Percentiles rank a stretch among this genome's conserved stretches.
phyloP scores from a whole-genome alignment of 2,329 filamentous ascomycete species.

The Colletotrichum shisoi region DNA sequence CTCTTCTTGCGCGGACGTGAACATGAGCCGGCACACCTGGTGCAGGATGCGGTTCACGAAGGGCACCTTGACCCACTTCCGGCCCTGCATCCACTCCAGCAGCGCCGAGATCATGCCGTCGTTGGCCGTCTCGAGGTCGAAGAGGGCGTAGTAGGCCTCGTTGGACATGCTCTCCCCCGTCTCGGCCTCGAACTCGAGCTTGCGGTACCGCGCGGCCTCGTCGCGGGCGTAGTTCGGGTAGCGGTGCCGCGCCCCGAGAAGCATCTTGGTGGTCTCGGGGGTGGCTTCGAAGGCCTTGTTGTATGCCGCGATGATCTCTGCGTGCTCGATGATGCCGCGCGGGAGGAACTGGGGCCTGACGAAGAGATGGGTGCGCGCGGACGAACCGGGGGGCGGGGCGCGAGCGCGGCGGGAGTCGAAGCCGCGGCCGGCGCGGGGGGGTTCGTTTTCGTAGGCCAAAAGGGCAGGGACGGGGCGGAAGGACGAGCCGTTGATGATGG shows the following conservation, averaged over 20 bases:
- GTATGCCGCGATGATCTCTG: neutral
- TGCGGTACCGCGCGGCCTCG: slow-evolving; percentile 25
- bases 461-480: neutral
- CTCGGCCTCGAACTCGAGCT: slow-evolving; percentile 25
- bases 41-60: slow-evolving; percentile 36
- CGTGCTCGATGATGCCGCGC: neutral
- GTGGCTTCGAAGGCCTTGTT: slow-evolving; percentile 10
- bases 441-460: slow-evolving; percentile 16
- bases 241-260: slow-evolving; percentile 16
- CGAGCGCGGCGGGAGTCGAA: slow-evolving; percentile 11
- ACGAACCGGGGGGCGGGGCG: neutral
- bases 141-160: slow-evolving; percentile 32
- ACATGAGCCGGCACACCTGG: slow-evolving; percentile 28
- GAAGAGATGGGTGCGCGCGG: slow-evolving; percentile 19
- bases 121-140: slow-evolving; percentile 34
- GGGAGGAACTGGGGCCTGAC: slow-evolving; percentile 10
- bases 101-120: slow-evolving; percentile 37
- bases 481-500: neutral
- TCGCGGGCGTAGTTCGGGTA: slow-evolving; percentile 28
- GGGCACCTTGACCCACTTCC: slow-evolving; percentile 25
- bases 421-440: slow-evolving; percentile 13
- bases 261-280: neutral
- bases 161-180: slow-evolving; percentile 35
- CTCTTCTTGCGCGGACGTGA: slow-evolving; percentile 33
- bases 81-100: slow-evolving; percentile 36